Percentiles rank a stretch among this genome's conserved stretches.
Conservation (phyloP, 108 stramenopile genomes). For the Chaetoceros muelleri region DNA sequence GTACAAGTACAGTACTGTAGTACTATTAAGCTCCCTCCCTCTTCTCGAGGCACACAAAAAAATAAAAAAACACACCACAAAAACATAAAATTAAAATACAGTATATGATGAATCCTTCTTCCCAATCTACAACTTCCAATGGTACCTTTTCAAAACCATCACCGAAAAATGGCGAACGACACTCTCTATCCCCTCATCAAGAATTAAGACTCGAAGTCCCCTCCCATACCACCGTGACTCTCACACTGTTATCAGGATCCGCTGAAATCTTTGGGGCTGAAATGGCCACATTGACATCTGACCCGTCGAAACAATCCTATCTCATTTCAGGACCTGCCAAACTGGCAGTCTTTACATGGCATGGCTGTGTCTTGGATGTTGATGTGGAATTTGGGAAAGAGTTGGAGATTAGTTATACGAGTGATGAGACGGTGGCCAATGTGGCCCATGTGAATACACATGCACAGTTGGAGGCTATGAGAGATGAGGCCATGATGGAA, state of each 20-base stretch:
- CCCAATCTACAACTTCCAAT: not conserved
- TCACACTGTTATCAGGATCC: conserved; percentile 19
- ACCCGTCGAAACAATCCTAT: conserved; percentile 39
- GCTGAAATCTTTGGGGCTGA: conserved; percentile 44
- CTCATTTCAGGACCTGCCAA: conserved; percentile 45
- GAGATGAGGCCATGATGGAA: conserved; percentile 58
- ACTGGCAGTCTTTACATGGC: conserved; percentile 82
- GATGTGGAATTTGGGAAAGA: conserved; percentile 25
- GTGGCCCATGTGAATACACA: conserved; percentile 85
- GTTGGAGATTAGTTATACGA: conserved; percentile 46
- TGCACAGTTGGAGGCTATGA: conserved; percentile 81
- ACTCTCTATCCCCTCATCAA: conserved; percentile 29
- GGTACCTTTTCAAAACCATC: not conserved
- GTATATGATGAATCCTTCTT: too few relatives aligned
- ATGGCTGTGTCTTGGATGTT: conserved; percentile 74
- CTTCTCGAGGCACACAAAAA: too few relatives aligned
- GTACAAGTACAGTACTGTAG: too few relatives aligned
- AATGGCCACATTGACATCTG: conserved; percentile 12
- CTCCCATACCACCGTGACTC: conserved; percentile 11
- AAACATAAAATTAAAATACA: too few relatives aligned
- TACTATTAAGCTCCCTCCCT: too few relatives aligned
- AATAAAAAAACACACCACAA: too few relatives aligned
- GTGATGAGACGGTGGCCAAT: conserved; percentile 69
- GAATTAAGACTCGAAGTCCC: conserved; percentile 41
- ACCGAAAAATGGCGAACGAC: conserved; percentile 2